A percentile compares a stretch with the other conserved stretches of the same genome.
Conservation (phyloP, 169 alveolate genomes). For the Babesia bovis region DNA sequence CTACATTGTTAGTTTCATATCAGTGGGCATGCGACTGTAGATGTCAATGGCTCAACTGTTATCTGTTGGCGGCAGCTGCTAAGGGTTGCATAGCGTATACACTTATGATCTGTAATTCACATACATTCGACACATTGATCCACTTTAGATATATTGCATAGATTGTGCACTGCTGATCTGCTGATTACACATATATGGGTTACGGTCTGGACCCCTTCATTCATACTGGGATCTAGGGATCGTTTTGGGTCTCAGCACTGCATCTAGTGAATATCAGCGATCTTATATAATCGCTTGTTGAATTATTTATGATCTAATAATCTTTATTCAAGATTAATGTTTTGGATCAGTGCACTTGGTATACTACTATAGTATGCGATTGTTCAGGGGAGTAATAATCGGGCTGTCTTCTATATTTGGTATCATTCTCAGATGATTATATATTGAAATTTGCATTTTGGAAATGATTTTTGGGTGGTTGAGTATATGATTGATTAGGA, state of each 20-base stretch:
- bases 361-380: background rate
- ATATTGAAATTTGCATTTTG: background rate
- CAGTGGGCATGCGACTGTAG: background rate
- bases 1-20: too few relatives aligned
- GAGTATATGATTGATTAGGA: background rate
- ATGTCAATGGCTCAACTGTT: slow-evolving; percentile 1
- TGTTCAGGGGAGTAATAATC: background rate
- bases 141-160: background rate
- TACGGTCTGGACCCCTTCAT: slow-evolving; percentile 12
- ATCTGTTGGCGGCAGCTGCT: too few relatives aligned
- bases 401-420: background rate
- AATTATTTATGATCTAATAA: background rate
- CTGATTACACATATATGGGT: background rate
- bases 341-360: background rate
- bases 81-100: too few relatives aligned
- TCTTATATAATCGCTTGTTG: background rate
- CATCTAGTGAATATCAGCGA: background rate
- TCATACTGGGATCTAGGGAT: background rate
- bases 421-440: background rate
- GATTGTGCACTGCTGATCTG: slow-evolving; percentile 5
- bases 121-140: background rate
- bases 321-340: background rate
- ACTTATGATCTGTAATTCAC: background rate
- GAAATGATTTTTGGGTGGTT: background rate
- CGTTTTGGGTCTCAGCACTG: too few relatives aligned